phyloP scores from a whole-genome alignment of 805 yeast species.

The Clavispora fructus region DNA sequence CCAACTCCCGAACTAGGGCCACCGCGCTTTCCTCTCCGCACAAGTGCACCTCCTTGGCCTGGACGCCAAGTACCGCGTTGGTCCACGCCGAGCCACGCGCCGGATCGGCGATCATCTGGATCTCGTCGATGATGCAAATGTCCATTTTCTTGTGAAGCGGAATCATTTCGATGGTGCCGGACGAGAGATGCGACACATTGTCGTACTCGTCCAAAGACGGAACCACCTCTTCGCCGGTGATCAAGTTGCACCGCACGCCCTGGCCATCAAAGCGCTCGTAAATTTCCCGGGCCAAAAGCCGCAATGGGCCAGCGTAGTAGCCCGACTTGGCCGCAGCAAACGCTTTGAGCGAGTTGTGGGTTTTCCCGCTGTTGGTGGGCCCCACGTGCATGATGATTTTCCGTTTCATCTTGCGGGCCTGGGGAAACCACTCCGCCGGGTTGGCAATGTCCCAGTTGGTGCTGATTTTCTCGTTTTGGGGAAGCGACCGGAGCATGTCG shows the following conservation, averaged over 20 bases:
- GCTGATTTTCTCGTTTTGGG: not conserved
- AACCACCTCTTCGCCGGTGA: constrained; percentile 94
- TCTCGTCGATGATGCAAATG: constrained; percentile 89
- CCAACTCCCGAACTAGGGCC: constrained; percentile 56
- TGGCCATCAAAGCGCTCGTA: constrained; percentile 71
- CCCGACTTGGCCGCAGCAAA: constrained; percentile 67
- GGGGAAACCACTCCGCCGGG: constrained; percentile 69
- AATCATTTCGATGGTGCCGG: constrained; percentile 94
- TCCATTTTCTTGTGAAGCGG: constrained; percentile 67
- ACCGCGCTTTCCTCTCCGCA: constrained; percentile 92
- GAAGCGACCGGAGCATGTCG: not conserved
- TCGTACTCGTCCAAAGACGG: constrained; percentile 67
- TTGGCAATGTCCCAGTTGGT: constrained; percentile 16
- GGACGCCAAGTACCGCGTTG: constrained; percentile 78
- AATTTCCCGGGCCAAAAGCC: constrained; percentile 87
- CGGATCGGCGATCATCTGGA: constrained; percentile 85
- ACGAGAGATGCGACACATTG: constrained; percentile 64
- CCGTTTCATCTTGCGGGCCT: constrained; percentile 73
- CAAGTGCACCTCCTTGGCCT: constrained; percentile 79
- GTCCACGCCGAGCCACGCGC: constrained; percentile 94
- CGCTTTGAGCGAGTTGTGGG: constrained; percentile 72
- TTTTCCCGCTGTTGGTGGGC: constrained; percentile 96
- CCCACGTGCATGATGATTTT: constrained; percentile 91
- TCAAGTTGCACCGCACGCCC: constrained; percentile 68
- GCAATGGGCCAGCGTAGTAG: constrained; percentile 89